Conservation (phyloP, 2,329 filamentous ascomycete species). For the Colletotrichum tropicale region DNA sequence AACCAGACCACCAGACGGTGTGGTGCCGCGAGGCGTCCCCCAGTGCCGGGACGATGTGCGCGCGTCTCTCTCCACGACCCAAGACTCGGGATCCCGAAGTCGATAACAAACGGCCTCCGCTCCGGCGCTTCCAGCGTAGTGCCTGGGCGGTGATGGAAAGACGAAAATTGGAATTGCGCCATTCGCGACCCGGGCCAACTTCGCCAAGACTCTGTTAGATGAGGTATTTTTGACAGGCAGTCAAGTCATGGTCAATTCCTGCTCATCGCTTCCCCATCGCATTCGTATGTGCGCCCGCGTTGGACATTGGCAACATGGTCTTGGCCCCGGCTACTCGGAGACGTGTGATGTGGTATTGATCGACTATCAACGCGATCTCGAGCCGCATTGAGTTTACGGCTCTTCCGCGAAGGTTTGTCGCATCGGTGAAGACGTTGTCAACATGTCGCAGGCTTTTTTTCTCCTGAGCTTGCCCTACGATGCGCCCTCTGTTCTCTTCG, state of each 20-base stretch:
- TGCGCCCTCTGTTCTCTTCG: background rate
- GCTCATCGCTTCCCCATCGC: background rate
- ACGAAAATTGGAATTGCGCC: background rate
- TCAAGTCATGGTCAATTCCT: background rate
- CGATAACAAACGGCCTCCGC: background rate
- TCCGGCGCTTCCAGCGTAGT: background rate
- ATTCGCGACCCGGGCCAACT: background rate
- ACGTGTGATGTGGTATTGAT: background rate
- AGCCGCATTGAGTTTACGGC: background rate
- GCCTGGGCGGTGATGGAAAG: background rate
- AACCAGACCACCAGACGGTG: background rate
- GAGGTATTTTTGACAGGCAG: conserved; percentile 1
- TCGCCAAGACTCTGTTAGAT: conserved; percentile 12
- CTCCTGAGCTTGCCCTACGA: background rate
- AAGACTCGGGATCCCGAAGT: background rate
- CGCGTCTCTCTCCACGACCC: background rate
- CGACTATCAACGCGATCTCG: background rate
- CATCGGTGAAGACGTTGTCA: background rate
- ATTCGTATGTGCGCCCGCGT: background rate
- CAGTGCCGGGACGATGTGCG: background rate
- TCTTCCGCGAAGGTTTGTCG: background rate
- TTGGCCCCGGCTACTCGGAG: background rate
- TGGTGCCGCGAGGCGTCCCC: background rate
- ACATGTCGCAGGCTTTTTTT: background rate
- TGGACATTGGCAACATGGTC: background rate